A percentile compares a stretch with the other conserved stretches of the same genome.
Evolutionary conservation across 164 flowering plant species (phyloP).

Genomic region (Hamamelis virginiana): DNA sequence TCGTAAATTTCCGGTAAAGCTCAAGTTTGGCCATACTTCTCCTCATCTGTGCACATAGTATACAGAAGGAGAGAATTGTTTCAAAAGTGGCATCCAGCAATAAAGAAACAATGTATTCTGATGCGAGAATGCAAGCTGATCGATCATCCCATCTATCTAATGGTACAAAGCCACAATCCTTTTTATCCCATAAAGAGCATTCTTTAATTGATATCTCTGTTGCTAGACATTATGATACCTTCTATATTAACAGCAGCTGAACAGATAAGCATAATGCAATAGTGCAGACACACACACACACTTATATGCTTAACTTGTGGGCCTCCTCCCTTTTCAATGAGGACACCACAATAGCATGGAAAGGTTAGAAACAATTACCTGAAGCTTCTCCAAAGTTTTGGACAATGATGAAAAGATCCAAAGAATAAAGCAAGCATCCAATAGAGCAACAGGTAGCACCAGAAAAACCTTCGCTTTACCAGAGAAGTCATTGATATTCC

Average conservation of each 20-base stretch:
- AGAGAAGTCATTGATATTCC: conserved; percentile 76
- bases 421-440: conserved; percentile 80
- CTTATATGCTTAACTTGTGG: too few relatives aligned
- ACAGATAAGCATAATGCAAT: too few relatives aligned
- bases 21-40: conserved; percentile 81
- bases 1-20: conserved; percentile 86
- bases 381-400: conserved; percentile 69
- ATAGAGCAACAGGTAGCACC: conserved; percentile 70
- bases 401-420: conserved; percentile 89
- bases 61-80: neutral
- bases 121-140: neutral
- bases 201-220: too few relatives aligned
- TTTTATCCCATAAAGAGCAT: too few relatives aligned
- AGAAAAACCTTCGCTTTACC: conserved; percentile 68
- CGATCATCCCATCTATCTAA: neutral
- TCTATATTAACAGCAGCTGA: too few relatives aligned
- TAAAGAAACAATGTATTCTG: neutral
- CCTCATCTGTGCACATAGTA: conserved; percentile 42
- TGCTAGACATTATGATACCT: too few relatives aligned
- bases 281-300: too few relatives aligned
- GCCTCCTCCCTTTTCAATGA: neutral
- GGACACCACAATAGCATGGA: neutral
- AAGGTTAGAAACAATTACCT: conserved; percentile 35
- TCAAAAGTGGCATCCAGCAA: neutral
- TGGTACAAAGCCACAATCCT: too few relatives aligned